These are phyloP conservation scores for Purpureocillium takamizusanense DNA, from an alignment of 2,329 filamentous ascomycete genomes.

Conservation along the genomic window DNA sequence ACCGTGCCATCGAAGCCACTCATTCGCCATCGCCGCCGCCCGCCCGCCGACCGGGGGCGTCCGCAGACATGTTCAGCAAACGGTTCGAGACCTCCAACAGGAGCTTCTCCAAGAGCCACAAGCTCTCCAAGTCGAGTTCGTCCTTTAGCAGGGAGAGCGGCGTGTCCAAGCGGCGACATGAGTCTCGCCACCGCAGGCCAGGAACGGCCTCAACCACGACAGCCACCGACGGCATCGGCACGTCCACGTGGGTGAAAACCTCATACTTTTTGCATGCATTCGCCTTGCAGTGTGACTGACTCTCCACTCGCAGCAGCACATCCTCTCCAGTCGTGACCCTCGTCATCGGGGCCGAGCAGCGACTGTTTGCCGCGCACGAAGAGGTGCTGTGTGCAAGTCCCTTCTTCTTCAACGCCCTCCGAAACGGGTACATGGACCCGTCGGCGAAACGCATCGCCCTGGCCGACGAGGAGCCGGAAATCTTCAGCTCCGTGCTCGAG, in stretches of 20 bases:
- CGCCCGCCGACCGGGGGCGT: background rate
- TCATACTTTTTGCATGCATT: background rate
- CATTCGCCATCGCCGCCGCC: background rate
- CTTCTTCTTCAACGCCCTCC: constrained; percentile 51
- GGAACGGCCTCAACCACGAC: constrained; percentile 34
- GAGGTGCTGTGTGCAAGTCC: constrained; percentile 71
- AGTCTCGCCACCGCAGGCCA: constrained; percentile 37
- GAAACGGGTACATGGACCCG: constrained; percentile 24
- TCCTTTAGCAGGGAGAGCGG: constrained; percentile 47
- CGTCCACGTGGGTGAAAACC: constrained; percentile 31
- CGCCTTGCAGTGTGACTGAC: background rate
- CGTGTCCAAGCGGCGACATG: constrained; percentile 45
- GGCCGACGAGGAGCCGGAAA: constrained; percentile 78
- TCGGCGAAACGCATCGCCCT: constrained; percentile 62
- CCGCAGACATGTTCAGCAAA: constrained; percentile 36
- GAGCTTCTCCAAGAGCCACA: constrained; percentile 46
- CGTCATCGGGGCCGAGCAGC: constrained; percentile 69
- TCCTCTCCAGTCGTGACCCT: constrained; percentile 70
- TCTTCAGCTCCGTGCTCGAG: constrained; percentile 84
- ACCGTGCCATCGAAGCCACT: background rate
- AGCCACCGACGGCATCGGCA: constrained; percentile 27
- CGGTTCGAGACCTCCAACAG: constrained; percentile 35
- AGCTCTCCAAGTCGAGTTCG: constrained; percentile 38
- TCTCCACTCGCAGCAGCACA: constrained; percentile 32
- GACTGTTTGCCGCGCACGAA: constrained; percentile 87